Percentiles rank a stretch among this genome's conserved stretches.
Conservation (phyloP, 2,329 filamentous ascomycete species). For the Colletotrichum navitas region DNA sequence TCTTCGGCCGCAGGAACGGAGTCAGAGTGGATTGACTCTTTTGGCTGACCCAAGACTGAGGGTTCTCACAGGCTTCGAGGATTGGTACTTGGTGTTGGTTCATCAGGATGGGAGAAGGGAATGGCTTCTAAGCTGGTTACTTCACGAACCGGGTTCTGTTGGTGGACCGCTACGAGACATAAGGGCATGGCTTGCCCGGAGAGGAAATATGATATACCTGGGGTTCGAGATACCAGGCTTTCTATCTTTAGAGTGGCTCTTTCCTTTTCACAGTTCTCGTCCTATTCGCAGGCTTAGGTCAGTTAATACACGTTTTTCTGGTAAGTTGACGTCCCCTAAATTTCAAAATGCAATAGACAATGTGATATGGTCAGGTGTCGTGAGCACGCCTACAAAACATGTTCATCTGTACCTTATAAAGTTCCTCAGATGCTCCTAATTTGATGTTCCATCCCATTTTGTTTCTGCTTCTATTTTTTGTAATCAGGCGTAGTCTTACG, state of each 20-base stretch:
- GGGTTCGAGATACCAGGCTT: constrained; percentile 5
- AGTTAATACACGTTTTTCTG: constrained; percentile 1
- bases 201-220: constrained; percentile 13
- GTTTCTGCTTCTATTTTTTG: too few relatives aligned
- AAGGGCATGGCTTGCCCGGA: neutral
- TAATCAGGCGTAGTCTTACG: neutral
- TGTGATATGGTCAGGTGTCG: neutral
- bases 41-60: neutral
- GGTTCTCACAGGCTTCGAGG: constrained; percentile 5
- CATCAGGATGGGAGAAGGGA: neutral
- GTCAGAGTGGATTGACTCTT: neutral
- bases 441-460: neutral
- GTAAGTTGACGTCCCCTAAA: neutral
- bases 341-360: neutral
- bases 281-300: constrained; percentile 18
- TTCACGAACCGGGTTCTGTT: neutral
- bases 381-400: neutral
- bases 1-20: neutral
- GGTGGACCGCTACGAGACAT: neutral
- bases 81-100: neutral
- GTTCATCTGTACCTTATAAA: too few relatives aligned
- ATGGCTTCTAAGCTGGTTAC: constrained; percentile 8
- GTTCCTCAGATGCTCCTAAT: neutral
- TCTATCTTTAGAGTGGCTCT: constrained; percentile 25
- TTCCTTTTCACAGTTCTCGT: constrained; percentile 1